Evolutionary conservation across 805 yeast species (phyloP), one percentile per base, ranked within the genome.

Genomic region (Sugiyamaella chiloensis): DNA sequence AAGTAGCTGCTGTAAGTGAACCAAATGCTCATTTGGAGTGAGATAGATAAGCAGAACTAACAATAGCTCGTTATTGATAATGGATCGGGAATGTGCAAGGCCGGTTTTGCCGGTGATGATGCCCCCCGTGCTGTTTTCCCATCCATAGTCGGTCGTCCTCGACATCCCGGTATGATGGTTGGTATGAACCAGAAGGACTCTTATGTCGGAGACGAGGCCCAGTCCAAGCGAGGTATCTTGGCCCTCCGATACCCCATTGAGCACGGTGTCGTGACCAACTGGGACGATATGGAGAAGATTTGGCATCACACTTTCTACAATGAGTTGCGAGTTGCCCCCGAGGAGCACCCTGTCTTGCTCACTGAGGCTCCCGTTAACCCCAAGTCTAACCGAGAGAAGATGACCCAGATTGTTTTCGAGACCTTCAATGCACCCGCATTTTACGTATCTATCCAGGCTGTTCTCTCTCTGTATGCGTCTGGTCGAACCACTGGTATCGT

Each of bases 41-140:
- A n/a, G n/a, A n/a, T n/a, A n/a, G n/a, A n/a, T n/a, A 26, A 8
- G 29, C 11, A 5, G 7, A 67, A 51, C 52, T 48, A 44, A 40
- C 49, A 31, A 41, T 23, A 27, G 42, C 71, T 71, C 66, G 98
- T 91, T 78, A 91, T 91, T 78, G 99, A 91, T 75, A 91, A 91
- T 79, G 99, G 99, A 80, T 93, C 99, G 70, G 99, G 99, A 83
- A 93, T 93, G 98, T 93, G 99, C 85, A 93, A 93, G 75, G 99
- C 99, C 91, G 99, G 99, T 77, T 93, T 90, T 73, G 98, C 99
- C 83, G 99, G 99, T 80, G 98, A 93, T 71, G 99, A 93, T 79
- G 98, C 98, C 60, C 99, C 99, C 71, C 87, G 97, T 75, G 98
- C 99, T 67, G 99, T 93, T 64, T 93, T 93, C 91, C 99, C 99